Conservation (phyloP, 225 moss, liverwort and hornwort genomes). For the Physcomitrellopsis africana region DNA sequence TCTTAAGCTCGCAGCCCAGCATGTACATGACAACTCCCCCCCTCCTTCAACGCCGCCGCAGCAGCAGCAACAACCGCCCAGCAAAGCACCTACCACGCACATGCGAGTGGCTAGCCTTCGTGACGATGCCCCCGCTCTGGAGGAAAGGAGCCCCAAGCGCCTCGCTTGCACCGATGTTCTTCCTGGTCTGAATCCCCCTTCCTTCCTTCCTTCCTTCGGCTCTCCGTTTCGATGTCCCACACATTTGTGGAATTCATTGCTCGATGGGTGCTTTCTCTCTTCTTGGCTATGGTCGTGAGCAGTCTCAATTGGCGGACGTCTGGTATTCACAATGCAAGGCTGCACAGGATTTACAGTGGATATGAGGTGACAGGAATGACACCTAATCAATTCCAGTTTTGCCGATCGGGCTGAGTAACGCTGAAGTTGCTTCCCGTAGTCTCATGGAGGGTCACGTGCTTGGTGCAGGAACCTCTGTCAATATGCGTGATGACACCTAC, state of each 20-base stretch:
- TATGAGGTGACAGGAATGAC: not conserved
- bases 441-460: constrained; percentile 4
- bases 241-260: not conserved
- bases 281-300: too few relatives aligned
- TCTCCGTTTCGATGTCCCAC: not conserved
- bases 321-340: not conserved
- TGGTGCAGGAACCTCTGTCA: constrained; percentile 40
- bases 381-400: not conserved
- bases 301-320: not conserved
- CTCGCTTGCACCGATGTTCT: constrained; percentile 43
- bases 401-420: not conserved
- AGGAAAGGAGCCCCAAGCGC: constrained; percentile 60
- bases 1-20: constrained; percentile 43
- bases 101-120: constrained; percentile 59
- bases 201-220: too few relatives aligned
- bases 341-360: not conserved
- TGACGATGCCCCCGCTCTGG: constrained; percentile 41
- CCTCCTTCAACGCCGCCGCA: not conserved
- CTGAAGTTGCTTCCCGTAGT: not conserved
- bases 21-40: constrained; percentile 40
- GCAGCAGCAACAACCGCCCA: not conserved
- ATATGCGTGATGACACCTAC: constrained; percentile 28
- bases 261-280: not conserved
- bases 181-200: constrained; percentile 22
- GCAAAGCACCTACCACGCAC: constrained; percentile 30